These are phyloP conservation scores for Rhododendron kiyosumense DNA, from an alignment of 148 eudicot genomes.

Conservation along the genomic window DNA sequence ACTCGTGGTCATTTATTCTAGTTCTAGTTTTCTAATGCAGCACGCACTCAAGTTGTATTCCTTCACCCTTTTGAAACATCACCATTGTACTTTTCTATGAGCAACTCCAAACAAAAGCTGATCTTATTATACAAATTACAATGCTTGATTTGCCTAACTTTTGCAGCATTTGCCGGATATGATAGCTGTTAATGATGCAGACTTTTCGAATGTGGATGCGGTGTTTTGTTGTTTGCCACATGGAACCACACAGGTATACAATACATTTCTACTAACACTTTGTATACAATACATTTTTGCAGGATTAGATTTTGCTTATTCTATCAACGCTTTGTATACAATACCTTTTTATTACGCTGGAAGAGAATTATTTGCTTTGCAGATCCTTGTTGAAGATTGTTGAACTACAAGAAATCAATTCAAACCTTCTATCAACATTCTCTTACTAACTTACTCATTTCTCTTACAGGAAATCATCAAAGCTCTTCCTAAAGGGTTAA, in stretches of 20 bases:
- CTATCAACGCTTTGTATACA: neutral
- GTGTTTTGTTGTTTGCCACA: slow-evolving; percentile 99
- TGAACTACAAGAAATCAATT: neutral
- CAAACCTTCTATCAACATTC: neutral
- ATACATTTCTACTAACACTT: neutral
- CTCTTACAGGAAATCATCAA: slow-evolving; percentile 76
- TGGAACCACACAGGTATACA: slow-evolving; percentile 88
- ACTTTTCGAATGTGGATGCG: slow-evolving; percentile 83
- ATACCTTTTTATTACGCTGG: neutral
- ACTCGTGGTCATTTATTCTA: neutral
- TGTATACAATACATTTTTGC: neutral
- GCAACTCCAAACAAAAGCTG: neutral
- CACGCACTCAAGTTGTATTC: neutral
- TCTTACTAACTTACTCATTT: neutral
- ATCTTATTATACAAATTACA: neutral
- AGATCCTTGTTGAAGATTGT: neutral
- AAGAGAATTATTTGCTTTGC: neutral
- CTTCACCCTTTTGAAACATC: neutral
- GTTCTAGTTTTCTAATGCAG: neutral
- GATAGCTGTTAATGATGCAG: slow-evolving; percentile 85
- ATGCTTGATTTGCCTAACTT: neutral
- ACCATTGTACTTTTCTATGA: neutral
- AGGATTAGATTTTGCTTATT: neutral
- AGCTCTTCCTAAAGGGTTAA: slow-evolving; percentile 64
- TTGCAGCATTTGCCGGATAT: slow-evolving; percentile 76